phyloP scores from a whole-genome alignment of 169 alveolate genomes.

The Plasmodium malariae region DNA sequence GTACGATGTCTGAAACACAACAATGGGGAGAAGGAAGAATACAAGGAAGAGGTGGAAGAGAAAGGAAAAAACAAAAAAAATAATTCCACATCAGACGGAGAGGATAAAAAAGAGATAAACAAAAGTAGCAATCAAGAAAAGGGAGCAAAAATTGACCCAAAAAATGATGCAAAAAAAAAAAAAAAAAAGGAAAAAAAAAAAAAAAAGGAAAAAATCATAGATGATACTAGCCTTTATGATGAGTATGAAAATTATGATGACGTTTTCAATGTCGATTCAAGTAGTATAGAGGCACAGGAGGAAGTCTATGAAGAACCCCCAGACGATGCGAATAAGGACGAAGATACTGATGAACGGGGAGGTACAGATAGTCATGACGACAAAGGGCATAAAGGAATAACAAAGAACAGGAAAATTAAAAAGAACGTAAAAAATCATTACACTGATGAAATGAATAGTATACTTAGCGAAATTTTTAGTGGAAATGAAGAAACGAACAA shows the following conservation, averaged over 20 bases:
- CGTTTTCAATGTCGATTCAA: slow-evolving; percentile 4
- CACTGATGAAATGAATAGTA: slow-evolving; percentile 34
- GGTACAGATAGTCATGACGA: neutral
- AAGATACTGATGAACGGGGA: neutral
- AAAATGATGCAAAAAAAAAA: neutral
- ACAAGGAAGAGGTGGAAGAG: no score
- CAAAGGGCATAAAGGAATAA: neutral
- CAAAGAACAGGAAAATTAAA: slow-evolving; percentile 7
- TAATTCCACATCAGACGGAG: no score
- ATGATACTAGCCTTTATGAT: slow-evolving; percentile 11
- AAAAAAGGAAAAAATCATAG: slow-evolving; percentile 24
- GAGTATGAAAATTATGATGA: slow-evolving; percentile 56
- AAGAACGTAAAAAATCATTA: slow-evolving; percentile 5
- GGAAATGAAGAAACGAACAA: neutral
- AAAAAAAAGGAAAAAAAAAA: slow-evolving; percentile 11
- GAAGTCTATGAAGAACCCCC: neutral
- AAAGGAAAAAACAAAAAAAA: no score
- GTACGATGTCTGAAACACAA: no score
- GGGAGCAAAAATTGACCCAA: neutral
- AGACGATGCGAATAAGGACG: neutral
- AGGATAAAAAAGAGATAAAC: no score
- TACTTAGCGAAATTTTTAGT: slow-evolving; percentile 43
- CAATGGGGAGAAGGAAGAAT: no score
- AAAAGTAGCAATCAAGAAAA: neutral
- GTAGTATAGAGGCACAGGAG: slow-evolving; percentile 4